Evolutionary conservation across 1,284 basidiomycete genomes (phyloP).

Genomic region (Flammula alnicola): DNA sequence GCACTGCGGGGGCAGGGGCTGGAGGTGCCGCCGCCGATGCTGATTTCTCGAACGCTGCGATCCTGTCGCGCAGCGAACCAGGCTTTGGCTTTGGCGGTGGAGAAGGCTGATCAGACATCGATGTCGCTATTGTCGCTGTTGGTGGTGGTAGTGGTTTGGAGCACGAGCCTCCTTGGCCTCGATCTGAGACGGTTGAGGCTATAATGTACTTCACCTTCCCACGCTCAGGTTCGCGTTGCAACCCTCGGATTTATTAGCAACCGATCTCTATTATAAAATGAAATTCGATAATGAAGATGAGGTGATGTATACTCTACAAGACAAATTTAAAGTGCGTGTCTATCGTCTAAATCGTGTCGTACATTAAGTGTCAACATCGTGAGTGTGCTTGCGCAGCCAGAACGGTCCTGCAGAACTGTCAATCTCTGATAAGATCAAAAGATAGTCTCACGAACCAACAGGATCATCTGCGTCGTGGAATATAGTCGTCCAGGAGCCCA

Average conservation of each 20-base stretch:
- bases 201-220: conserved; percentile 1
- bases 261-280: too few relatives aligned
- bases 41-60: conserved; percentile 80
- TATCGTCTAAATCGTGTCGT: too few relatives aligned
- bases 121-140: not conserved
- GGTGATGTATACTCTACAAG: too few relatives aligned
- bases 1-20: conserved; percentile 56
- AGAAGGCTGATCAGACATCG: conserved; percentile 44
- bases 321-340: too few relatives aligned
- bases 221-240: not conserved
- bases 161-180: not conserved
- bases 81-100: conserved; percentile 55
- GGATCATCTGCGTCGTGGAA: conserved; percentile 64
- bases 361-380: not conserved
- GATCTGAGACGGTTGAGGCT: conserved; percentile 4
- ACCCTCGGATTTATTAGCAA: not conserved
- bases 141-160: conserved; percentile 2
- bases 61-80: conserved; percentile 80
- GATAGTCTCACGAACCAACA: conserved; percentile 46
- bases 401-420: conserved; percentile 20
- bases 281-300: too few relatives aligned
- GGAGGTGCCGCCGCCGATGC: conserved; percentile 40
- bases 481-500: conserved; percentile 72
- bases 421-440: not conserved
- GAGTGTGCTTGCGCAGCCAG: conserved; percentile 16